These are phyloP conservation scores for Irpex sp. DNA, from an alignment of 1,284 basidiomycete species.

Conservation along the genomic window DNA sequence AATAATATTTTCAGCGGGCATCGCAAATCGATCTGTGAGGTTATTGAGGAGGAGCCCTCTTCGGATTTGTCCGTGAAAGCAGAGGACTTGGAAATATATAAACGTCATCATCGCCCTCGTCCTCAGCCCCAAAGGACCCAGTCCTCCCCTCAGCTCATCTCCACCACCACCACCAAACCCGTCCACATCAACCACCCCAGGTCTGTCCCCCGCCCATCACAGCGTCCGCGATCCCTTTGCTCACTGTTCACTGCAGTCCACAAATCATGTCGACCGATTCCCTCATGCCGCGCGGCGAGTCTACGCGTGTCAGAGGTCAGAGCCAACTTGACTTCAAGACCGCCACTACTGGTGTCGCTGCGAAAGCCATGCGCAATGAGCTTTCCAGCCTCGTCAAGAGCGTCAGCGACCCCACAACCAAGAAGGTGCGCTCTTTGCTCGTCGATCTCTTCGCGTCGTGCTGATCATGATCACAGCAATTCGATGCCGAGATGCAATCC, in stretches of 20 bases:
- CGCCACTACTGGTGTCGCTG: constrained; percentile 95
- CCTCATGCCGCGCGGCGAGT: constrained; percentile 57
- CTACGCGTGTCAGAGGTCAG: constrained; percentile 62
- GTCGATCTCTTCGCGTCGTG: constrained; percentile 7
- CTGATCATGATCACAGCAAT: constrained; percentile 57
- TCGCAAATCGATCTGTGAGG: constrained; percentile 41
- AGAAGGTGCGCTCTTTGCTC: constrained; percentile 62
- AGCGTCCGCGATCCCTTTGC: constrained; percentile 8
- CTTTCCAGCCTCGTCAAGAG: constrained; percentile 89
- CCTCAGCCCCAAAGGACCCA: constrained; percentile 38
- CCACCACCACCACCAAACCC: constrained; percentile 59
- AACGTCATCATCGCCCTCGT: constrained; percentile 58
- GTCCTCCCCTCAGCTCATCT: constrained; percentile 59
- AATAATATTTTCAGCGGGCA: background rate
- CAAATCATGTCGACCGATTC: constrained; percentile 28
- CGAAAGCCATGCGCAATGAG: constrained; percentile 99
- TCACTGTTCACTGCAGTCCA: constrained; percentile 38
- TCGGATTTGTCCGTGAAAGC: constrained; percentile 23
- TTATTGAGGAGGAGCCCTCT: constrained; percentile 44
- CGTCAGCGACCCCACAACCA: constrained; percentile 74
- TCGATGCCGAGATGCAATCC: constrained; percentile 97
- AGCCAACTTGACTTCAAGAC: constrained; percentile 92
- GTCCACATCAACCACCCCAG: constrained; percentile 48
- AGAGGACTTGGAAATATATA: constrained; percentile 27
- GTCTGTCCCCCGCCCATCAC: constrained; percentile 19